Evolutionary conservation across 2,329 filamentous ascomycete genomes (phyloP).

Genomic region (Knufia fluminis): DNA sequence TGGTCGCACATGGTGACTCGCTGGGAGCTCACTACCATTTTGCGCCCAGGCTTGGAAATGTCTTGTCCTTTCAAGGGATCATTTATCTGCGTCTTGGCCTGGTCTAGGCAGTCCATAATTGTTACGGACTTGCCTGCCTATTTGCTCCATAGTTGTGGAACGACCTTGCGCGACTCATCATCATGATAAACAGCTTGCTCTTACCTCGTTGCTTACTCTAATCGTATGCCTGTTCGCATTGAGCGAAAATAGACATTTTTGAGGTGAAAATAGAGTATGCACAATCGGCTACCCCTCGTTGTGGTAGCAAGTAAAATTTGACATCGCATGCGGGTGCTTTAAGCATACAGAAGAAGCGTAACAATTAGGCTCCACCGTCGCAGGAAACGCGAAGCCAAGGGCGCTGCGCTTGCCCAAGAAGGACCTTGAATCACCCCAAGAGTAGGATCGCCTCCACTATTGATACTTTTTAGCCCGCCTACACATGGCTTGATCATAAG

Average conservation of each 20-base stretch:
- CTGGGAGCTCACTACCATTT: not conserved
- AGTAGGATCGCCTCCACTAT: not conserved
- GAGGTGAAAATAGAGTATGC: not conserved
- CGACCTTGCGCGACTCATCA: not conserved
- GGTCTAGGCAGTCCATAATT: conserved; percentile 3
- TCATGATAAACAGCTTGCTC: not conserved
- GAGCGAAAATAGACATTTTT: no score
- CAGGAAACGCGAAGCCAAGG: not conserved
- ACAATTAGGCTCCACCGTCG: not conserved
- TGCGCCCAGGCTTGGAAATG: conserved; percentile 8
- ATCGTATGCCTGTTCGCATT: no score
- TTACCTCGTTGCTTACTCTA: no score
- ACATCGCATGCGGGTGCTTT: conserved; percentile 8
- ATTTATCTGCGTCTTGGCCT: conserved; percentile 5
- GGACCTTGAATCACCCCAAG: not conserved
- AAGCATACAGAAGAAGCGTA: conserved; percentile 12
- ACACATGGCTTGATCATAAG: not conserved
- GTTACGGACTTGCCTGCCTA: not conserved
- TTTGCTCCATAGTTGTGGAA: conserved; percentile 1
- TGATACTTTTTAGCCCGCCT: not conserved
- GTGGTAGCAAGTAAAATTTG: conserved; percentile 3
- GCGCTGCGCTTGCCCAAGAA: not conserved
- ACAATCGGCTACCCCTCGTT: not conserved
- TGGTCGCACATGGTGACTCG: conserved; percentile 6
- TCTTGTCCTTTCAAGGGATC: conserved; percentile 4